phyloP scores from a whole-genome alignment of 345 rosid species.

The Murraya paniculata region DNA sequence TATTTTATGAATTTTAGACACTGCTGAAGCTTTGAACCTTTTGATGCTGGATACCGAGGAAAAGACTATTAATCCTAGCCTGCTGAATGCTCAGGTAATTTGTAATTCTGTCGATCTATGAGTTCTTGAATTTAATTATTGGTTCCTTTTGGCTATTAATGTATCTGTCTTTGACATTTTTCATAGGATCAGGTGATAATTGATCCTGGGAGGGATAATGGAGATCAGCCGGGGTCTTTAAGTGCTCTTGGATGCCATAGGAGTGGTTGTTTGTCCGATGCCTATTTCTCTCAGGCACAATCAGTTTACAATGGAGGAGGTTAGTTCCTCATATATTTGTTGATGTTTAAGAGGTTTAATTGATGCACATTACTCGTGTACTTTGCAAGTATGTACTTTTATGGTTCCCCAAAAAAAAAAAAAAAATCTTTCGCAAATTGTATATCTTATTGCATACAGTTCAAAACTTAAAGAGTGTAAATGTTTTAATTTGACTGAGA shows the following conservation, averaged over 20 bases:
- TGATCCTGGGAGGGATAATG: slow-evolving; percentile 27
- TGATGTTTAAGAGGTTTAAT: not conserved
- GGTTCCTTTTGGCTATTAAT: slow-evolving; percentile 12
- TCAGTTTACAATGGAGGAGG: slow-evolving; percentile 43
- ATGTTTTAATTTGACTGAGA: not conserved
- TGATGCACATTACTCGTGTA: not conserved
- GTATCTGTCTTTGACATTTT: slow-evolving; percentile 20
- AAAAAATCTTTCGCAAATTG: not conserved
- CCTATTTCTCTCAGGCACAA: slow-evolving; percentile 27
- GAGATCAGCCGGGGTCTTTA: slow-evolving; percentile 13
- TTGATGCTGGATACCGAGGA: slow-evolving; percentile 13
- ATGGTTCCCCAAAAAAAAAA: not conserved
- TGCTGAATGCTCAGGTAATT: slow-evolving; percentile 34
- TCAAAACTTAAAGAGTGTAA: not conserved
- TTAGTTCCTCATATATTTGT: slow-evolving; percentile 21
- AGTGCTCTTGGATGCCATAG: slow-evolving; percentile 17
- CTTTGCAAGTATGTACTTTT: too few relatives aligned
- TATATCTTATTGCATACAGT: not conserved
- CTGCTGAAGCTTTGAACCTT: slow-evolving; percentile 19
- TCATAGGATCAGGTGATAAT: slow-evolving; percentile 24
- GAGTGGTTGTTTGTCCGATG: slow-evolving; percentile 20
- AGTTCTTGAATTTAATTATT: not conserved
- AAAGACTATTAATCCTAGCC: slow-evolving; percentile 16
- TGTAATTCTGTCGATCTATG: not conserved
- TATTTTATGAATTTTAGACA: slow-evolving; percentile 18